Conservation (phyloP, 2,329 filamentous ascomycete species). For the Aplosporella prunicola region DNA sequence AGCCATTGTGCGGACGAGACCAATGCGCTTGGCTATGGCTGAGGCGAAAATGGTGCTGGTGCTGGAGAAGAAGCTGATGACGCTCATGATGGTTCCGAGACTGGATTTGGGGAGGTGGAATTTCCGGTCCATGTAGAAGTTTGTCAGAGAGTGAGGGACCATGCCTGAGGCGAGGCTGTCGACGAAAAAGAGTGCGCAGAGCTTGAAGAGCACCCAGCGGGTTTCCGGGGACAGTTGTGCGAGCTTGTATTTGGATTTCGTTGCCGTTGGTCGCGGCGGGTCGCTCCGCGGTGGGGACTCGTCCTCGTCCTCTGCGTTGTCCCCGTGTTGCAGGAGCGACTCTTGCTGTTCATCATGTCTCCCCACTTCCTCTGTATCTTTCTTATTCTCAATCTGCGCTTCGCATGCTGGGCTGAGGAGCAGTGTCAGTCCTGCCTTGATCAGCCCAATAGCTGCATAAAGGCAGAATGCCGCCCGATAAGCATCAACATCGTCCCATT, state of each 20-base stretch:
- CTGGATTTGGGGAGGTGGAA: constrained; percentile 44
- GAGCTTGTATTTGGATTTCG: constrained; percentile 21
- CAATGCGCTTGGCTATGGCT: constrained; percentile 57
- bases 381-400: constrained; percentile 11
- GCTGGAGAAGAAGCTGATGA: constrained; percentile 34
- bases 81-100: constrained; percentile 46
- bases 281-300: constrained; percentile 16
- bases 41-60: constrained; percentile 42
- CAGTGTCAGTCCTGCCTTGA: constrained; percentile 31
- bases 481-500: constrained; percentile 29
- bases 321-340: constrained; percentile 12
- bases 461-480: constrained; percentile 35
- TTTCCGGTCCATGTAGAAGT: constrained; percentile 48
- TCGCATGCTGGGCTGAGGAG: constrained; percentile 32
- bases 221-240: constrained; percentile 51
- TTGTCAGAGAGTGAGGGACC: constrained; percentile 44
- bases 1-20: constrained; percentile 40
- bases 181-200: constrained; percentile 58
- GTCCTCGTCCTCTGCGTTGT: constrained; percentile 18
- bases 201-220: constrained; percentile 45
- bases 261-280: constrained; percentile 1
- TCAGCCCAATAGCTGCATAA: constrained; percentile 32
- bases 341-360: constrained; percentile 18
- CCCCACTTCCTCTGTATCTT: constrained; percentile 17
- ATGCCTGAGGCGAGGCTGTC: constrained; percentile 65